Evolutionary conservation across 345 rosid genomes (phyloP).

Genomic region (Fremontodendron californicum): DNA sequence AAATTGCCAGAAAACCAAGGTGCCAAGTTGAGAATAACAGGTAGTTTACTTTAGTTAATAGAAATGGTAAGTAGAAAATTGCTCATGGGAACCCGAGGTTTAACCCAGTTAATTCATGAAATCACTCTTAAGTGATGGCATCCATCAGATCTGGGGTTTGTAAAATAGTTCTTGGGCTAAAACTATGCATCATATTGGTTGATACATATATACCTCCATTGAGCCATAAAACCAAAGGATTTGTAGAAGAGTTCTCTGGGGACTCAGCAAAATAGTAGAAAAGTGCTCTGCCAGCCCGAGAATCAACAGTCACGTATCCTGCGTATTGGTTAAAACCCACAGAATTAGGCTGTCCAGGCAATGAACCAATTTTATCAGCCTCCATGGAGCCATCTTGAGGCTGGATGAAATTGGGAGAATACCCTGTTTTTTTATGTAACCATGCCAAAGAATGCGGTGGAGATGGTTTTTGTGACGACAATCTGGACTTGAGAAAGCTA

Average conservation of each 20-base stretch:
- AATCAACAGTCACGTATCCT: slow-evolving; percentile 25
- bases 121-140: no score
- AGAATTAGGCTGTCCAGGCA: slow-evolving; percentile 22
- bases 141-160: no score
- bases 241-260: slow-evolving; percentile 18
- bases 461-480: not conserved
- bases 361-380: slow-evolving; percentile 5
- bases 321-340: slow-evolving; percentile 18
- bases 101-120: no score
- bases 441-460: not conserved
- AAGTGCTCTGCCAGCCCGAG: slow-evolving; percentile 21
- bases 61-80: not conserved
- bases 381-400: slow-evolving; percentile 15
- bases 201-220: slow-evolving; percentile 12
- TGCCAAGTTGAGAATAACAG: not conserved
- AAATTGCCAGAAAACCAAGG: not conserved
- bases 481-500: not conserved
- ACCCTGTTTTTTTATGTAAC: not conserved
- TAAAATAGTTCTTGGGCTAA: no score
- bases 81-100: no score
- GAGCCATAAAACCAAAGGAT: slow-evolving; percentile 27
- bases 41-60: not conserved
- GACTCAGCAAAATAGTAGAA: slow-evolving; percentile 28
- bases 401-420: not conserved
- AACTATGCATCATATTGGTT: not conserved